Conservation (phyloP, 345 rosid genomes). For the Melaleuca quinquenervia region DNA sequence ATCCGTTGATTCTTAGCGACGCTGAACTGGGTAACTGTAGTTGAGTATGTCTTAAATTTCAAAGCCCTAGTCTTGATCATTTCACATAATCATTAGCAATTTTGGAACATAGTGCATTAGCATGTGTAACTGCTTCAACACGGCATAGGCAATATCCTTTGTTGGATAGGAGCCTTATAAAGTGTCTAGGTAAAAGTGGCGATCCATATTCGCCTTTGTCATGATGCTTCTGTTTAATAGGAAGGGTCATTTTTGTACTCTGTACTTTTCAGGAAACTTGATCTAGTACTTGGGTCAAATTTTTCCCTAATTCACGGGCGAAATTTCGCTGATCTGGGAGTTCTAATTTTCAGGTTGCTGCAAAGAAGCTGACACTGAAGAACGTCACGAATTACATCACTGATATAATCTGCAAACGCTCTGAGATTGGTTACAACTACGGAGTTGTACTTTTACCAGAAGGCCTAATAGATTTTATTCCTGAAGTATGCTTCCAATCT, state of each 20-base stretch:
- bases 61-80: background rate
- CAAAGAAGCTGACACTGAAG: slow-evolving; percentile 69
- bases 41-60: background rate
- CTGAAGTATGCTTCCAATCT: slow-evolving; percentile 45
- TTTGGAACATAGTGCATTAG: background rate
- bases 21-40: background rate
- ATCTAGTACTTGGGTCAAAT: background rate
- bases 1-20: background rate
- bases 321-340: background rate
- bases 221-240: background rate
- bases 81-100: background rate
- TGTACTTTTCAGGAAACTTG: background rate
- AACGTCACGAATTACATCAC: slow-evolving; percentile 81
- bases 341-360: slow-evolving; percentile 46
- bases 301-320: background rate
- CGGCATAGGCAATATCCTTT: background rate
- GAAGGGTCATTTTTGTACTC: background rate
- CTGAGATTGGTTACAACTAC: slow-evolving; percentile 63
- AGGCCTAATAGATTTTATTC: slow-evolving; percentile 97
- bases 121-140: background rate
- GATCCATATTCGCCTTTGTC: background rate
- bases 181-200: background rate
- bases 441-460: slow-evolving; percentile 95
- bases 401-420: slow-evolving; percentile 66
- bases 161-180: background rate